Evolutionary conservation across 176 grass and related monocot genomes (phyloP).

Genomic region (Pontederia crassipes): DNA sequence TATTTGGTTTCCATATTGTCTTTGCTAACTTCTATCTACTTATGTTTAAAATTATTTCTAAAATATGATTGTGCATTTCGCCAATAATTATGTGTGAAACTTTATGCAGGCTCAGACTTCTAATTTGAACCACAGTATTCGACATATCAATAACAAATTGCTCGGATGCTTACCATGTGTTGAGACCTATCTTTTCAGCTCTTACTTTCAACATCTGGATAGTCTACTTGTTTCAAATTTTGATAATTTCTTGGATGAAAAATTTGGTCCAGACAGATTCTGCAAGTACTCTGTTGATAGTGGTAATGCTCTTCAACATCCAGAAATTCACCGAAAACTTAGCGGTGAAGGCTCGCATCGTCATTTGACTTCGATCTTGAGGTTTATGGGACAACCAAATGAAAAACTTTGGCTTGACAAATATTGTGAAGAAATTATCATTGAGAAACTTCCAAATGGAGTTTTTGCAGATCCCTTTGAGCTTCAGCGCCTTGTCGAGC

Average conservation of each 20-base stretch:
- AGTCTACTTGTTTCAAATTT: constrained; percentile 12
- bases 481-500: constrained; percentile 62
- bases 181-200: constrained; percentile 23
- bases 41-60: too few relatives aligned
- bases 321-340: constrained; percentile 31
- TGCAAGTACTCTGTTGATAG: constrained; percentile 30
- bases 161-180: constrained; percentile 35
- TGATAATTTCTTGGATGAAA: constrained; percentile 14
- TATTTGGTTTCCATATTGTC: too few relatives aligned
- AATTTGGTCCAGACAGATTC: constrained; percentile 15
- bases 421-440: constrained; percentile 48
- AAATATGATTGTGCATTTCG: too few relatives aligned
- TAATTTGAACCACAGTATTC: constrained; percentile 8
- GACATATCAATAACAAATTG: neutral
- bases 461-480: constrained; percentile 92
- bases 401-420: constrained; percentile 30
- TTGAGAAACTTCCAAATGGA: constrained; percentile 53
- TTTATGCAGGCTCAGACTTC: too few relatives aligned
- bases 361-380: constrained; percentile 43
- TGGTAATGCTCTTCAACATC: constrained; percentile 18
- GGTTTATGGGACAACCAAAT: constrained; percentile 27
- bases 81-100: too few relatives aligned
- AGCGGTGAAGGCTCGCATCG: constrained; percentile 84
- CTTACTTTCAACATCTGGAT: neutral
- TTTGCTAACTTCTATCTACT: too few relatives aligned